Base-by-base conservation (phyloP, 495 filamentous ascomycete genomes). In the Penicillium canariense region DNA sequence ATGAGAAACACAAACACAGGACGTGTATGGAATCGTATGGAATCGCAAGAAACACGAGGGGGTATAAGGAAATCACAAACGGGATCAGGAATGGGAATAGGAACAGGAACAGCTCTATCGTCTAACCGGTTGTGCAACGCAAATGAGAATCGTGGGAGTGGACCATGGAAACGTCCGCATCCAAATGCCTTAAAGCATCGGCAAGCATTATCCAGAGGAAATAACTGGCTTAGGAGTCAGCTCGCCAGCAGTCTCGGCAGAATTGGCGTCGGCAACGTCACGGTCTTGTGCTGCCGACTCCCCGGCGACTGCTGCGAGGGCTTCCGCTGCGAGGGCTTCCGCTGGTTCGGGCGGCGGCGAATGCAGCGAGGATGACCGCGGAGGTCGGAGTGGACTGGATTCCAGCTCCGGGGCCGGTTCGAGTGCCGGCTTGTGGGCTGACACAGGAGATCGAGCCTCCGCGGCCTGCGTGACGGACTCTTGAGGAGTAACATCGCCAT, bases 311-410 rank as follows among this genome's bases (percentile, higher is more conserved):
- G n/a, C 50, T 15, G 54, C 50, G 30, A 63, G 58, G 3, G 48
- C 53, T 15, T 54, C 50, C 4, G 20, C 46, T 10, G 51, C 50
- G 28, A 60, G 55, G 6, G 43, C 54, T 15, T 54, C 48, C 7
- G 56, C 40, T 3, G 52, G 23, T 23, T 62, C 52, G 2, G 56
- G 38, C 9, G 55, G 50, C 2, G 59, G 43, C 10, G 65, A 61
- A 32, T 55, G 66, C 36, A 74, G 56, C 11, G 72, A 77, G 14
- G 72, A 75, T 25, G 72, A 74, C 30, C 72, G 72, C 2, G 70
- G 71, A 25, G 72, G 71, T 2, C 66, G 62, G 23, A 56, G 17
- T 7, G 68, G 67, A 57, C 63, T 72, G 20, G 66, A 56, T 34
- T 68, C 68, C 14, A 74, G 51, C 14, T 74, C 67, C 12, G 64